Evolutionary conservation across 306 rosid genomes (phyloP).

Genomic region (Castanea crenata): DNA sequence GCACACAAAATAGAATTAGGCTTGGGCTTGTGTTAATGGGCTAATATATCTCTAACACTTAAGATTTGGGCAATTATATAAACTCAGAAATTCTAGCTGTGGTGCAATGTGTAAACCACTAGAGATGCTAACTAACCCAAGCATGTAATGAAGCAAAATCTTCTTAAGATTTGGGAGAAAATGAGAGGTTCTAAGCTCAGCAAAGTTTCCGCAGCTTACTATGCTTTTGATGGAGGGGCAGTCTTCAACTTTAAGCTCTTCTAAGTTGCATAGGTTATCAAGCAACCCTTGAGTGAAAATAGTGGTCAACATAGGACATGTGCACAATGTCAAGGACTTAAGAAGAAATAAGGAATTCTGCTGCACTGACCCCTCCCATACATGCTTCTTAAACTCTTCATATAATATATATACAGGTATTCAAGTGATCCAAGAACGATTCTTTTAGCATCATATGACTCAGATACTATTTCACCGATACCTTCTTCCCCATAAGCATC

Average conservation of each 20-base stretch:
- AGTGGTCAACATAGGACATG: conserved; percentile 24
- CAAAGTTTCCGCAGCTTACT: background rate
- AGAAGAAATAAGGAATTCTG: background rate
- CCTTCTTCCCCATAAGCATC: too few relatives aligned
- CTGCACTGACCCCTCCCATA: background rate
- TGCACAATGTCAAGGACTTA: conserved; percentile 11
- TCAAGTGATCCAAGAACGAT: background rate
- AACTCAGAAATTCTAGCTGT: background rate
- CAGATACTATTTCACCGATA: too few relatives aligned
- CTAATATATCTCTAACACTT: too few relatives aligned
- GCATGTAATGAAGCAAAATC: background rate
- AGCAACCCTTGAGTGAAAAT: background rate
- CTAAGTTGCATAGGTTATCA: background rate
- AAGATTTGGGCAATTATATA: conserved; percentile 24
- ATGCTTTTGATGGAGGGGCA: conserved; percentile 23
- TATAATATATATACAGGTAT: conserved; percentile 13
- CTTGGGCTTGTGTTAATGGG: too few relatives aligned
- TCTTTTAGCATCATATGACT: too few relatives aligned
- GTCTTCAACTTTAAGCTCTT: conserved; percentile 7
- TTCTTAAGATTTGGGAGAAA: conserved; percentile 8
- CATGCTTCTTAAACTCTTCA: conserved; percentile 30
- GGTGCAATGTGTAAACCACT: background rate
- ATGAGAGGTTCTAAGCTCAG: background rate
- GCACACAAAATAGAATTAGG: too few relatives aligned
- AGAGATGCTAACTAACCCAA: conserved; percentile 11